These are phyloP conservation scores for Exophiala lecanii-corni DNA, from an alignment of 2,329 filamentous ascomycete genomes.

Conservation along the genomic window DNA sequence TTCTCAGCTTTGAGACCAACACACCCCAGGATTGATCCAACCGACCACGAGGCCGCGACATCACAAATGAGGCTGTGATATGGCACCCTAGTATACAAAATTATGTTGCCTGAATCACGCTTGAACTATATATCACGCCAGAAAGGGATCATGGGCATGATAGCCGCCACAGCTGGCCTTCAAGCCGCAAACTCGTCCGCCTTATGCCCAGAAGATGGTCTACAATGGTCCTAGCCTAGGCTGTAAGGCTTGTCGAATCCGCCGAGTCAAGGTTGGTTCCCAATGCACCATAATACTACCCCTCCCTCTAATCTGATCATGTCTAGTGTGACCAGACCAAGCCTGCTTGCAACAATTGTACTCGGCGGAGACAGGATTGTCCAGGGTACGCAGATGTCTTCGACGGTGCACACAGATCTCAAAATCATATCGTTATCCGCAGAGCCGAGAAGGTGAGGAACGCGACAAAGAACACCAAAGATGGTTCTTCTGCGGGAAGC, in stretches of 20 bases:
- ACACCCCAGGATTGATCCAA: no score
- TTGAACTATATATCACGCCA: neutral
- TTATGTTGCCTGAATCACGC: neutral
- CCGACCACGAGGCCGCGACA: neutral
- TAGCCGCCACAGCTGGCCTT: neutral
- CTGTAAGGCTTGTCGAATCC: constrained; percentile 25
- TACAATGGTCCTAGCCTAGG: constrained; percentile 26
- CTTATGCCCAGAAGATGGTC: constrained; percentile 25
- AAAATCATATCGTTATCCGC: constrained; percentile 22
- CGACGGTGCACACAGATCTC: constrained; percentile 24
- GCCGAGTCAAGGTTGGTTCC: constrained; percentile 24
- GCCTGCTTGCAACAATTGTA: constrained; percentile 27
- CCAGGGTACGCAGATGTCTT: constrained; percentile 26
- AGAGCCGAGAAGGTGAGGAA: constrained; percentile 8
- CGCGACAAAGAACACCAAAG: neutral
- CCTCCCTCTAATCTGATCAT: constrained; percentile 3
- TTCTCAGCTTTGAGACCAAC: no score
- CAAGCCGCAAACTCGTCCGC: no score
- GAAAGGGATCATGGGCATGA: neutral
- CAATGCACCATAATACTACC: neutral
- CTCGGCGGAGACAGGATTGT: constrained; percentile 18
- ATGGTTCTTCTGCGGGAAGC: neutral
- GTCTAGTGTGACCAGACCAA: constrained; percentile 25
- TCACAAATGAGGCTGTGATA: neutral
- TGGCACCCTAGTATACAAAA: neutral